phyloP scores from a whole-genome alignment of 768 basidiomycete genomes.

The Saitozyma podzolica region DNA sequence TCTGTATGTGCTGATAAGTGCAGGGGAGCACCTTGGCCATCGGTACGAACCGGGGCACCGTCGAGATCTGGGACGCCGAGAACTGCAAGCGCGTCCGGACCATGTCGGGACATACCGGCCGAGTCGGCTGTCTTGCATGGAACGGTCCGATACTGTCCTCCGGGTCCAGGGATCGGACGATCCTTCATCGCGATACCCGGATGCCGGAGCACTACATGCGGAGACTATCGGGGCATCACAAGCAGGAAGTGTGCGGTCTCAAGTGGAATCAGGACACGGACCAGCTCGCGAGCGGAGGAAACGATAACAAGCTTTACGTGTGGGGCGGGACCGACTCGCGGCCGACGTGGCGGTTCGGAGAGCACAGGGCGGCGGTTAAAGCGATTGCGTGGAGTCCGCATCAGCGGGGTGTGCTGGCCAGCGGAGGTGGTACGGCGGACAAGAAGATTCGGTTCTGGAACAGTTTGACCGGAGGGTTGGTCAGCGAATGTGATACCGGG shows the following conservation, averaged over 20 bases:
- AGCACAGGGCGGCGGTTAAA: slow-evolving; percentile 95
- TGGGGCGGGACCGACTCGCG: slow-evolving; percentile 74
- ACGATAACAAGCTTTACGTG: slow-evolving; percentile 98
- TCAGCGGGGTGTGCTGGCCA: slow-evolving; percentile 82
- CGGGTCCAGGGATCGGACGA: slow-evolving; percentile 84
- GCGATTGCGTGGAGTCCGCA: slow-evolving; percentile 99
- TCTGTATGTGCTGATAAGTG: neutral
- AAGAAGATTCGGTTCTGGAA: slow-evolving; percentile 99
- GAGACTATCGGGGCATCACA: slow-evolving; percentile 56
- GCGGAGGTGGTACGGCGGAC: slow-evolving; percentile 97
- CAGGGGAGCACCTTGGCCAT: slow-evolving; percentile 85
- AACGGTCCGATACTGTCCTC: slow-evolving; percentile 82
- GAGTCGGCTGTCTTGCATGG: slow-evolving; percentile 94
- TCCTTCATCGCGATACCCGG: slow-evolving; percentile 90
- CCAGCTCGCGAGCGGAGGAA: slow-evolving; percentile 86
- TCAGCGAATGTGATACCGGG: slow-evolving; percentile 88
- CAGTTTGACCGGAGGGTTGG: slow-evolving; percentile 76
- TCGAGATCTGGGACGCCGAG: slow-evolving; percentile 91
- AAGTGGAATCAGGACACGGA: slow-evolving; percentile 73
- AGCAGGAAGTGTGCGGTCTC: slow-evolving; percentile 94
- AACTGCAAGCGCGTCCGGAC: slow-evolving; percentile 73
- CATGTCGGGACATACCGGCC: slow-evolving; percentile 81
- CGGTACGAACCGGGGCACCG: slow-evolving; percentile 81
- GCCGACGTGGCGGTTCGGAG: slow-evolving; percentile 92
- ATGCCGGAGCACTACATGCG: slow-evolving; percentile 69